Conservation (phyloP, 768 basidiomycete species). For the Mycena alexandri region DNA sequence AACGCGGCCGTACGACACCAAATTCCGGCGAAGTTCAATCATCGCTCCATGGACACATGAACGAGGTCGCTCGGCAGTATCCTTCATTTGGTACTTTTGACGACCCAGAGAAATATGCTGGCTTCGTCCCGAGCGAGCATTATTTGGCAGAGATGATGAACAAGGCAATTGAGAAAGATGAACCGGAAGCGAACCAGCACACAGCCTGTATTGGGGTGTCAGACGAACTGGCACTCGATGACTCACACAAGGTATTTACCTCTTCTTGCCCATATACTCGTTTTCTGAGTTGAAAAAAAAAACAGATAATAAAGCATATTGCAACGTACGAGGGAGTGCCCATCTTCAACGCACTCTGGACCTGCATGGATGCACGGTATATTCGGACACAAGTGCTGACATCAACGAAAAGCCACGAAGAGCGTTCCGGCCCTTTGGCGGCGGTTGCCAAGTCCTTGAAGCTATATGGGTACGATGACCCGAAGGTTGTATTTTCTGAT, state of each 20-base stretch:
- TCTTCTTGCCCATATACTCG: too few relatives aligned
- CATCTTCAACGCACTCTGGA: conserved; percentile 7
- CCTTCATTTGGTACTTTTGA: conserved; percentile 3
- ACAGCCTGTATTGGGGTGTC: conserved; percentile 28
- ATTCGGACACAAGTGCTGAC: conserved; percentile 5
- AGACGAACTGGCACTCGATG: background rate
- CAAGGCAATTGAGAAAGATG: conserved; percentile 39
- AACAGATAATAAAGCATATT: conserved; percentile 13
- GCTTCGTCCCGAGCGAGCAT: conserved; percentile 40
- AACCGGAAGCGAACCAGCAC: conserved; percentile 43
- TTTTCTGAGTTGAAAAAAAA: too few relatives aligned
- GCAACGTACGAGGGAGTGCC: background rate
- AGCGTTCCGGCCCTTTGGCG: background rate
- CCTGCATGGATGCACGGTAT: background rate
- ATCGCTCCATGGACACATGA: background rate
- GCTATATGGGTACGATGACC: conserved; percentile 18
- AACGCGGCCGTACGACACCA: background rate
- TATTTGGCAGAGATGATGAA: conserved; percentile 43
- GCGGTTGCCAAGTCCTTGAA: conserved; percentile 1
- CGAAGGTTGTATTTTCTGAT: conserved; percentile 22
- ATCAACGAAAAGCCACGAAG: conserved; percentile 7
- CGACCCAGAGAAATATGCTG: conserved; percentile 30
- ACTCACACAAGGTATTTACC: conserved; percentile 8
- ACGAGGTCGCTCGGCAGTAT: background rate
- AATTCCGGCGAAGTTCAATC: background rate